A percentile compares a stretch with the other conserved stretches of the same genome.
phyloP scores from a whole-genome alignment of 176 grass and related monocot species.

The Pontederia paniculata region DNA sequence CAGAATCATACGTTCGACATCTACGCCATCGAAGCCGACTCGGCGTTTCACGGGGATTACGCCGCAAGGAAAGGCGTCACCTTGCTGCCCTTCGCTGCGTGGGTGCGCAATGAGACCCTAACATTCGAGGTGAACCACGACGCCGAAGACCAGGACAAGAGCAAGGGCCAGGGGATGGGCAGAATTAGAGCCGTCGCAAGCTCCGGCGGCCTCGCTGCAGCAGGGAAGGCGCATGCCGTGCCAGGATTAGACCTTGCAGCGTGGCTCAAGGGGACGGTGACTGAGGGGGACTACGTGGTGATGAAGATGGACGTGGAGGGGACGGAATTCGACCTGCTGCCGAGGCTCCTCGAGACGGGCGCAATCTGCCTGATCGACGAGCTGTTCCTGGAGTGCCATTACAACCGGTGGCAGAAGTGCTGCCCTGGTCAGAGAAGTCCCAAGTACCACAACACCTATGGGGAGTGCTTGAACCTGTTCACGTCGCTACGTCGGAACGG shows the following conservation, averaged over 20 bases:
- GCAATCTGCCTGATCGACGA: conserved; percentile 59
- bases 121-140: conserved; percentile 52
- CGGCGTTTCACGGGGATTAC: conserved; percentile 50
- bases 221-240: conserved; percentile 30
- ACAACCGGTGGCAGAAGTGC: conserved; percentile 76
- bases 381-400: conserved; percentile 80
- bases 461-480: conserved; percentile 49
- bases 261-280: conserved; percentile 39
- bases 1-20: conserved; percentile 66
- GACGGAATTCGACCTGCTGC: conserved; percentile 56
- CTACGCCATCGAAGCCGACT: conserved; percentile 64
- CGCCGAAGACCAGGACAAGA: conserved; percentile 32
- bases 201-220: neutral
- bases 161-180: conserved; percentile 48
- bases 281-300: conserved; percentile 56
- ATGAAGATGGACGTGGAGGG: conserved; percentile 91
- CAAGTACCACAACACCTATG: conserved; percentile 58
- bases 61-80: conserved; percentile 39
- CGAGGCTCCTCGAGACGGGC: conserved; percentile 35
- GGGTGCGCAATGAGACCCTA: conserved; percentile 60
- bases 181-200: conserved; percentile 31
- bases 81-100: conserved; percentile 55
- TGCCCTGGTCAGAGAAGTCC: conserved; percentile 55
- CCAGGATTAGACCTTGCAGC: conserved; percentile 52
- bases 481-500: conserved; percentile 31